phyloP scores from a whole-genome alignment of 257 asterid genomes.

The Coffea canephora region DNA sequence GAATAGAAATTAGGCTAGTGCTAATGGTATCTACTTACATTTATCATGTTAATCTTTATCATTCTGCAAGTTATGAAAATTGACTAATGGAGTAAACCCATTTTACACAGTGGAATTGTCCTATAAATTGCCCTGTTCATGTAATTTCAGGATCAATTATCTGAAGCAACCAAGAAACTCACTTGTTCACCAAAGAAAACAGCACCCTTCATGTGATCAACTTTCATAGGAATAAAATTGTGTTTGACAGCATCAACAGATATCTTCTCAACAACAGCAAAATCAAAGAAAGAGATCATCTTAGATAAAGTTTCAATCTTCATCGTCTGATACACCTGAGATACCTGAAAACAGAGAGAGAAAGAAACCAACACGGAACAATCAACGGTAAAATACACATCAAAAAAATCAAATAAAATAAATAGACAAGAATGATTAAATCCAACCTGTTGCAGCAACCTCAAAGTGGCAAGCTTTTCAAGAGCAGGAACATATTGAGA shows the following conservation, averaged over 20 bases:
- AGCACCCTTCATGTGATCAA: conserved; percentile 75
- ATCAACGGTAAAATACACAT: neutral
- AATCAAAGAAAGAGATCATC: conserved; percentile 74
- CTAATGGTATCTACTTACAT: neutral
- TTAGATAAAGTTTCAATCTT: conserved; percentile 62
- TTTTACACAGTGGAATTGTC: neutral
- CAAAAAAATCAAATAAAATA: neutral
- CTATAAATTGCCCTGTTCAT: neutral
- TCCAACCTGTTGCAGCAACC: conserved; percentile 82
- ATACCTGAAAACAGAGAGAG: conserved; percentile 49
- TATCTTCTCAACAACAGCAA: conserved; percentile 76
- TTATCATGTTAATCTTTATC: neutral
- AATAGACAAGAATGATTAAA: neutral
- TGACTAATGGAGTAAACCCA: neutral
- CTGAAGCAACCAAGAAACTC: conserved; percentile 10
- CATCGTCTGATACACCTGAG: conserved; percentile 81
- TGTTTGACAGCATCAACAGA: conserved; percentile 83
- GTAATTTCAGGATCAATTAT: neutral
- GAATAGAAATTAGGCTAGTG: neutral
- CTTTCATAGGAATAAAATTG: conserved; percentile 67
- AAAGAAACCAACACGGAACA: conserved; percentile 2
- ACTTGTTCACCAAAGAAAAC: conserved; percentile 87
- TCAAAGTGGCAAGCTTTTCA: conserved; percentile 80
- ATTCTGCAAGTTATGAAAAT: neutral
- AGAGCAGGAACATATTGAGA: conserved; percentile 66